Evolutionary conservation across 2,329 filamentous ascomycete species (phyloP).

Genomic region (Dothideomycetes sp.): DNA sequence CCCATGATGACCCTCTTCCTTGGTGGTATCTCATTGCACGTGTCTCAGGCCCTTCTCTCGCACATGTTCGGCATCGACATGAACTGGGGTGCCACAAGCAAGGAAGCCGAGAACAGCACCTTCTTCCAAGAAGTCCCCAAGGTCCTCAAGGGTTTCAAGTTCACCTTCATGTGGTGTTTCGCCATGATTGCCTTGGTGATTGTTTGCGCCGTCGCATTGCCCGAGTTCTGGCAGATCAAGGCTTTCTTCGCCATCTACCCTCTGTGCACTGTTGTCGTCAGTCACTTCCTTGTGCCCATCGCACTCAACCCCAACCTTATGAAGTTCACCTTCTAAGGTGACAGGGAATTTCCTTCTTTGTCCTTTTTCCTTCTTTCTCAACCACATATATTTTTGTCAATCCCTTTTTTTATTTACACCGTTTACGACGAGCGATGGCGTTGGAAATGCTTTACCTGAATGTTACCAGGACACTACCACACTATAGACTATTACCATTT

Average conservation of each 20-base stretch:
- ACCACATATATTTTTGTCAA: too few relatives aligned
- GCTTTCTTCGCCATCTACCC: conserved; percentile 53
- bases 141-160: conserved; percentile 49
- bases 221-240: conserved; percentile 47
- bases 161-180: conserved; percentile 44
- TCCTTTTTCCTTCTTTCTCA: too few relatives aligned
- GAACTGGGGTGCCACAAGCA: conserved; percentile 48
- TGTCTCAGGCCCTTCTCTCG: conserved; percentile 31
- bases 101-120: conserved; percentile 48
- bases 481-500: too few relatives aligned
- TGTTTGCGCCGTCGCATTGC: conserved; percentile 38
- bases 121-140: conserved; percentile 49
- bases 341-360: too few relatives aligned
- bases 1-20: conserved; percentile 33
- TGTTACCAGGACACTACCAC: too few relatives aligned
- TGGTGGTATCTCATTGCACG: conserved; percentile 32
- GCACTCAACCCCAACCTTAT: conserved; percentile 55
- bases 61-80: conserved; percentile 34
- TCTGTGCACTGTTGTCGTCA: conserved; percentile 41
- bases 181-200: conserved; percentile 40
- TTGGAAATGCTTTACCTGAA: too few relatives aligned
- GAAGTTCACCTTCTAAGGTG: conserved; percentile 48
- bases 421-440: too few relatives aligned
- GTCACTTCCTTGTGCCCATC: conserved; percentile 51
- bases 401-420: too few relatives aligned